These are phyloP conservation scores for Hygrophorus pudorinus DNA, from an alignment of 768 basidiomycete species.

Conservation along the genomic window DNA sequence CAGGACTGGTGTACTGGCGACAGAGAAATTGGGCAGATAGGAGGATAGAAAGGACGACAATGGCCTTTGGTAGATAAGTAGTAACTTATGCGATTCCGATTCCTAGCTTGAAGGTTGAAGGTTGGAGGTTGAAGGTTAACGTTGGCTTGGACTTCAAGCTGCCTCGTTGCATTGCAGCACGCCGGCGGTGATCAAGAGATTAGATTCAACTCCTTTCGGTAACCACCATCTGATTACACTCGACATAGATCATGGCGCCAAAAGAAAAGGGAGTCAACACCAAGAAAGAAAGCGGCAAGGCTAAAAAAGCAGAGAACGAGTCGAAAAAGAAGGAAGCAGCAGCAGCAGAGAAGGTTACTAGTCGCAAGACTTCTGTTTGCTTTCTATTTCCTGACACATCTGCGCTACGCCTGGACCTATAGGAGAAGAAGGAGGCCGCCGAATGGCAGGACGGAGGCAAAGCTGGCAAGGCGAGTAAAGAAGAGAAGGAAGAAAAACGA, in stretches of 20 bases:
- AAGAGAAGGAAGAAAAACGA: constrained; percentile 74
- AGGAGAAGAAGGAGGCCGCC: constrained; percentile 67
- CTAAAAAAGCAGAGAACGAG: constrained; percentile 90
- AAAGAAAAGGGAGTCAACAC: constrained; percentile 63
- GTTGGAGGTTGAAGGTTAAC: no score
- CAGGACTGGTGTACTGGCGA: not conserved
- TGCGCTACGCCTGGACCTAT: not conserved
- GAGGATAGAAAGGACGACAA: not conserved
- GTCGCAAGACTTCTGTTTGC: not conserved
- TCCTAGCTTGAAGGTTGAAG: no score
- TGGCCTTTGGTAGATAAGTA: no score
- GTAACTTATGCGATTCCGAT: no score
- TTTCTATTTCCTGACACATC: constrained; percentile 1
- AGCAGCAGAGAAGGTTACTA: constrained; percentile 45
- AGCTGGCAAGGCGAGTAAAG: constrained; percentile 47
- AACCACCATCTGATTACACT: no score
- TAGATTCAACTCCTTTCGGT: not conserved
- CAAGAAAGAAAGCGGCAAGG: constrained; percentile 85
- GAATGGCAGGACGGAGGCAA: constrained; percentile 60
- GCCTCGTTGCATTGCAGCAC: not conserved
- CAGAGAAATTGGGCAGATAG: not conserved
- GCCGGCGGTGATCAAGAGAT: not conserved
- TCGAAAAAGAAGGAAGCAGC: constrained; percentile 63
- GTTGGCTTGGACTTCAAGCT: not conserved
- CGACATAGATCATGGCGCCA: constrained; percentile 55